phyloP scores from a whole-genome alignment of 305 asterid species.

The Solanum hybrid region DNA sequence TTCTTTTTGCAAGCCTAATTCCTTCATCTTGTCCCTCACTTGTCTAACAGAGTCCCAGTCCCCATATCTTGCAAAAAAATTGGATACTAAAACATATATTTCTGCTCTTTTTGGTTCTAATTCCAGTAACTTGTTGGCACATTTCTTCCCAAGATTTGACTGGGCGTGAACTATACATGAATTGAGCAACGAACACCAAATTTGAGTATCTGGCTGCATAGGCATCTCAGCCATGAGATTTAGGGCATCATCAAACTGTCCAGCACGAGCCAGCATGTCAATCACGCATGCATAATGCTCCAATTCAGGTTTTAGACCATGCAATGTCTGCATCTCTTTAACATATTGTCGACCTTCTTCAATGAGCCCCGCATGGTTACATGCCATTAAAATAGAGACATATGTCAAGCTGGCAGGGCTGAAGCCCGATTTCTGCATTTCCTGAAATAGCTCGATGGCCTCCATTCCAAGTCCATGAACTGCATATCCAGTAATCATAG shows the following conservation, averaged over 20 bases:
- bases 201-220: conserved; percentile 17
- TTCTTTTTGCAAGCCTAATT: conserved; percentile 13
- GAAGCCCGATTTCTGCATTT: conserved; percentile 11
- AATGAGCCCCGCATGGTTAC: conserved; percentile 23
- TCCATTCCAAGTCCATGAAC: conserved; percentile 25
- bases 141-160: conserved; percentile 13
- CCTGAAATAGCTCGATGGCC: conserved; percentile 12
- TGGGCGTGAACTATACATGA: conserved; percentile 13
- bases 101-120: conserved; percentile 20
- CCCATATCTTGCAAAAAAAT: conserved; percentile 18
- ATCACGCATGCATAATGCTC: conserved; percentile 25
- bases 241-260: conserved; percentile 19
- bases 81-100: conserved; percentile 21
- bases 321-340: conserved; percentile 16
- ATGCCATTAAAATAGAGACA: conserved; percentile 18
- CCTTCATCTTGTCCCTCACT: conserved; percentile 16
- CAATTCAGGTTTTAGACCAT: conserved; percentile 15
- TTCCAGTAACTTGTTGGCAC: conserved; percentile 17
- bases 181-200: conserved; percentile 25
- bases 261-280: conserved; percentile 31
- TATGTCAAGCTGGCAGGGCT: conserved; percentile 19
- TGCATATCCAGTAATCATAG: conserved; percentile 22
- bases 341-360: conserved; percentile 20
- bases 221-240: conserved; percentile 18
- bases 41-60: conserved; percentile 20